Base-by-base conservation (phyloP, 768 basidiomycete species). In the Kwoniella botswanensis region DNA sequence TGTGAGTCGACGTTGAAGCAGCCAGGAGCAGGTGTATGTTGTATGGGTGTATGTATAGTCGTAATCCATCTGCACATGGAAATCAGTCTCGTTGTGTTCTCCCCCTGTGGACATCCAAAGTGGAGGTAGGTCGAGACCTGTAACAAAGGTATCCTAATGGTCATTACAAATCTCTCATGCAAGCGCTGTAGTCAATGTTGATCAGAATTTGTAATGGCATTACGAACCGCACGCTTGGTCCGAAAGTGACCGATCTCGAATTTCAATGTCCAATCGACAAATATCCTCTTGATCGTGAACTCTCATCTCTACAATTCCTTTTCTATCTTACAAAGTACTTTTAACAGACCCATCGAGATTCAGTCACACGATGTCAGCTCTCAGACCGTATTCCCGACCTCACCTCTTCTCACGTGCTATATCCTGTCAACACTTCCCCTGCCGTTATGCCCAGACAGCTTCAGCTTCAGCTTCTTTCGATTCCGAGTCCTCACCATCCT, bases 21-120 rank as follows among this genome's bases (percentile, higher is more conserved):
- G 35, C 6, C 35, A 35, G 3, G 35, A 35, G 35, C 6, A 35
- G 35, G 24, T n/a, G 21, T 24, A 55, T 22, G 6, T 22, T 55
- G 53, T 17, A 54, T 54, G 18, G 35, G 11, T 55, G 54, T 24
- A 55, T 55, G 46, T 50, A 22, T 9, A 22, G 3, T 50, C 24
- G 62, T 24, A 55, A n/a, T 58, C 43, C 15, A 17, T n/a, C 12
- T 24, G 3, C 21, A 29, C 26, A 66, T 15, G 17, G 46, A 64
- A 68, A 44, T 62, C 67, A 68, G 67, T 68, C 67, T 67, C 66
- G 66, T 57, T 21, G 12, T 55, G 3, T 1, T 21, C 21, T 50
- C 7, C 41, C 0, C 26, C 11, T 11, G 50, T 68, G 67, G 67
- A 68, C 67, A 53, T 46, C 18, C 18, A 22, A 63, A 63, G 67